Conservation (phyloP, 2,329 filamentous ascomycete genomes). For the Calonectria montana region DNA sequence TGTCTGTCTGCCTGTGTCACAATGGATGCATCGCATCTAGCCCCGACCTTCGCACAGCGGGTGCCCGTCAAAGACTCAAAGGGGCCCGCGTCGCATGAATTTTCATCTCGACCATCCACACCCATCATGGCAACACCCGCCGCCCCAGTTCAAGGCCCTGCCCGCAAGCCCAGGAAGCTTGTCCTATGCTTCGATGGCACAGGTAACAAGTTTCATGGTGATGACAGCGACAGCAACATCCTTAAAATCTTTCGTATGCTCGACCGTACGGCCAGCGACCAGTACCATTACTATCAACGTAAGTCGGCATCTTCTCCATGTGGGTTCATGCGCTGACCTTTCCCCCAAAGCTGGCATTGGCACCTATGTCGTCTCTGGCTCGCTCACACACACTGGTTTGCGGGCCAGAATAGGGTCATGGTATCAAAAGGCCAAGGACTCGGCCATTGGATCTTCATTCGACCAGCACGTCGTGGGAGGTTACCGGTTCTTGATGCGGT, state of each 20-base stretch:
- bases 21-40: constrained; percentile 41
- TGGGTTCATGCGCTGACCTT: background rate
- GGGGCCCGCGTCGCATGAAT: constrained; percentile 29
- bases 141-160: constrained; percentile 21
- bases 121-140: constrained; percentile 33
- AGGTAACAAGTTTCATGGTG: constrained; percentile 72
- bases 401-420: constrained; percentile 71
- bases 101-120: constrained; percentile 36
- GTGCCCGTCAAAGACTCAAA: constrained; percentile 26
- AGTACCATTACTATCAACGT: constrained; percentile 75
- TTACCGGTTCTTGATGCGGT: constrained; percentile 83
- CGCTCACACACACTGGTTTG: constrained; percentile 67
- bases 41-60: constrained; percentile 30
- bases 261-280: constrained; percentile 70
- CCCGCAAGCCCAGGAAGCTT: constrained; percentile 56
- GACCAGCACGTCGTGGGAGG: constrained; percentile 86
- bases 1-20: constrained; percentile 17
- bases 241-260: constrained; percentile 79
- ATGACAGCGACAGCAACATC: constrained; percentile 73
- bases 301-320: constrained; percentile 35
- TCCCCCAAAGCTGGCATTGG: constrained; percentile 72
- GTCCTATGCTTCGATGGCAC: constrained; percentile 73
- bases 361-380: constrained; percentile 74
- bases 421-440: constrained; percentile 81
- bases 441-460: constrained; percentile 82